Evolutionary conservation across 495 filamentous ascomycete genomes (phyloP).

Genomic region (Tuber melanosporum): DNA sequence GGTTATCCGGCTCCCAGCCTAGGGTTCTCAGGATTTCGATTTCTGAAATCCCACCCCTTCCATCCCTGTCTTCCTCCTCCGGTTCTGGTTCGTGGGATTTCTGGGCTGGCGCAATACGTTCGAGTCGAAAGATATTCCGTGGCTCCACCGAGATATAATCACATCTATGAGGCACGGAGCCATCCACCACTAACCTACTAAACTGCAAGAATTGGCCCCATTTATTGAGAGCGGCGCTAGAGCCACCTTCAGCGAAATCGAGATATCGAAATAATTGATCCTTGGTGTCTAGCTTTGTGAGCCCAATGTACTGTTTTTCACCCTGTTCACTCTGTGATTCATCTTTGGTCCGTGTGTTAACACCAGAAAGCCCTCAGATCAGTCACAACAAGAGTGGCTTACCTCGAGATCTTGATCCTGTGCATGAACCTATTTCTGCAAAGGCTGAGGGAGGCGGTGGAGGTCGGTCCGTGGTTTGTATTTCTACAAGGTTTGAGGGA

Average conservation of each 20-base stretch:
- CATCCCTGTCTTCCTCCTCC: too few relatives aligned
- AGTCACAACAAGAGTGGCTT: not conserved
- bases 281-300: not conserved
- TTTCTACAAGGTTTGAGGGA: too few relatives aligned
- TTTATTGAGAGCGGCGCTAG: not conserved
- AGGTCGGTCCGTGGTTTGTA: too few relatives aligned
- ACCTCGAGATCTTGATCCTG: not conserved
- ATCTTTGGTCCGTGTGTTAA: not conserved
- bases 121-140: not conserved
- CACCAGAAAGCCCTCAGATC: not conserved
- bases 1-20: not conserved
- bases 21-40: not conserved
- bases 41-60: too few relatives aligned
- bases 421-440: not conserved
- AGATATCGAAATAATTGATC: not conserved
- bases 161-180: not conserved
- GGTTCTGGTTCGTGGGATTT: too few relatives aligned
- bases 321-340: not conserved
- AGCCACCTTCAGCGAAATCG: not conserved
- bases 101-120: not conserved
- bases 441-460: too few relatives aligned
- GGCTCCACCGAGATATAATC: not conserved
- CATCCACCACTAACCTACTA: not conserved
- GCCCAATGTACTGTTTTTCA: too few relatives aligned
- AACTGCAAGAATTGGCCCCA: not conserved